Evolutionary conservation across 257 asterid genomes (phyloP).

Genomic region (Linaria vulgaris): DNA sequence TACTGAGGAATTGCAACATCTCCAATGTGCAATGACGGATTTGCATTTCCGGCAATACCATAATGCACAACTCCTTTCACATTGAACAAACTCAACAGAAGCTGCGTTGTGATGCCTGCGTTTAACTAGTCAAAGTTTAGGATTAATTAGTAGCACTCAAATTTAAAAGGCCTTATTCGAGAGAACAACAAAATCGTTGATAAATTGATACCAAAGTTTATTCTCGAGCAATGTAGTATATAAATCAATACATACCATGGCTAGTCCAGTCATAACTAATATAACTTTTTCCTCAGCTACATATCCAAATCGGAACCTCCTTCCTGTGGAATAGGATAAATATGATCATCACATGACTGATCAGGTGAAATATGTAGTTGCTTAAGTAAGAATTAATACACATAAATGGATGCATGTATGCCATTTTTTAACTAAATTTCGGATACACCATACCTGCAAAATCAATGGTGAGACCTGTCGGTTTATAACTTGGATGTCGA

Average conservation of each 20-base stretch:
- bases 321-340: conserved; percentile 28
- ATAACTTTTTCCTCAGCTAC: conserved; percentile 36
- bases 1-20: conserved; percentile 61
- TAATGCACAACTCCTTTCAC: conserved; percentile 61
- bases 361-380: too few species aligned
- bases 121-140: conserved; percentile 36
- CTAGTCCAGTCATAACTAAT: conserved; percentile 54
- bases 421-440: too few species aligned
- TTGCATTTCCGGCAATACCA: conserved; percentile 70
- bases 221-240: too few species aligned
- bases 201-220: too few species aligned
- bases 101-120: conserved; percentile 61
- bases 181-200: too few species aligned
- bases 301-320: conserved; percentile 50
- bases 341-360: neutral
- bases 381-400: too few species aligned
- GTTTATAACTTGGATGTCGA: conserved; percentile 39
- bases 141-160: too few species aligned
- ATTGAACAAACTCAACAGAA: conserved; percentile 43
- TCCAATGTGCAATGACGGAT: conserved; percentile 48
- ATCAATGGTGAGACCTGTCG: conserved; percentile 38
- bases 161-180: too few species aligned
- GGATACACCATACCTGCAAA: conserved; percentile 33
- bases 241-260: conserved; percentile 36
- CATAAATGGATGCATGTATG: too few species aligned